Evolutionary conservation across 768 basidiomycete genomes (phyloP), one percentile per base, ranked within the genome.

Genomic region (Russula sp.): DNA sequence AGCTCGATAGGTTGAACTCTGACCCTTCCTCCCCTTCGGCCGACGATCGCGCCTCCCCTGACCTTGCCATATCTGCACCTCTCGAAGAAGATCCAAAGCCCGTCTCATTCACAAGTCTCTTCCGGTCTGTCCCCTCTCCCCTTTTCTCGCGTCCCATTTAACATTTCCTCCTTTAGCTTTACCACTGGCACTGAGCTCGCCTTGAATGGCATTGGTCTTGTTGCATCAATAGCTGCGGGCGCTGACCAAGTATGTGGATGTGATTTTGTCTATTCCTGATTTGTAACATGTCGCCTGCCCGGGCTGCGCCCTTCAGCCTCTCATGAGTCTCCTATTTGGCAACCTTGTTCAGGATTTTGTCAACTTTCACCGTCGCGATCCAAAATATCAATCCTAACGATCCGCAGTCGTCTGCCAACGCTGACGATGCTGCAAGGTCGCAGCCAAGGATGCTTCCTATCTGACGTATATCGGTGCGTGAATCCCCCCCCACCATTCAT

Each of bases 261-360:
- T 59, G 18, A 20, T 3, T 51, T 39, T 14, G 49, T 27, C 31
- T 3, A 14, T 13, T 13, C 13, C 16, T 6, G 3, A 44, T 4
- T 34, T 34, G 27, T 47, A 34, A 27, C 11, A 1, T 6, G 9
- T n/a, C 18, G 10, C 4, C 50, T 47, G 2, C 57, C 37, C 18
- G 0, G 31, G 13, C 22, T 14, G 45, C n/a, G 45, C 35, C n/a
- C 6, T 1, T 2, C 57, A 88, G 84, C 87, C 86, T 6, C 76
- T 88, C 45, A 87, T 90, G 87, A 83, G 82, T 61, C 75, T 95
- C 50, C 78, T 95, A 40, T 95, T 96, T 71, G 94, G 91, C 44
- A 83, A 83, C 61, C 81, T 93, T 50, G 85, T 85, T 0, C 80
- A 88, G 68, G 74, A 79, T 35, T 91, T 91, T 73, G 84, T 91